phyloP scores from a whole-genome alignment of 768 basidiomycete species.

The Russula vinacea region DNA sequence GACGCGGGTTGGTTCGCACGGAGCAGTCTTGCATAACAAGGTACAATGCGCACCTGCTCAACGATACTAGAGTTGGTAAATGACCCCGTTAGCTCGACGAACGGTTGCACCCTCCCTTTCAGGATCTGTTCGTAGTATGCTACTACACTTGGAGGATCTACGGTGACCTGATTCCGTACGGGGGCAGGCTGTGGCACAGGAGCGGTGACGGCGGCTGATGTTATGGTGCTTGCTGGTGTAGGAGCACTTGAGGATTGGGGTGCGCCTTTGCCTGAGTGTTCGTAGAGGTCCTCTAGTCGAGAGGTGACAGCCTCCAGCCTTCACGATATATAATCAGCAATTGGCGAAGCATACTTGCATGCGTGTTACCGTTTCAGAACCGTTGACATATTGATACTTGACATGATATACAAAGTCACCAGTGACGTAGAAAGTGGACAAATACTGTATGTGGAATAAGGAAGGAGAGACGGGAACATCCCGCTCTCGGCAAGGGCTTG shows the following conservation, averaged over 20 bases:
- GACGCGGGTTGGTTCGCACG: not conserved
- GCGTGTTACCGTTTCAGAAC: slow-evolving; percentile 28
- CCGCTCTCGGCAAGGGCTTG: not conserved
- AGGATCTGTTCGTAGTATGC: slow-evolving; percentile 76
- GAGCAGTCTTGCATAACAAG: not conserved
- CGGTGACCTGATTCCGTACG: slow-evolving; percentile 37
- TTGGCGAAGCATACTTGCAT: not conserved
- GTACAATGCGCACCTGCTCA: slow-evolving; percentile 62
- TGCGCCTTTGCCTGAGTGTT: slow-evolving; percentile 31
- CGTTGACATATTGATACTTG: slow-evolving; percentile 28
- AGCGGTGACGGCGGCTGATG: slow-evolving; percentile 39
- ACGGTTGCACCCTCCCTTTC: slow-evolving; percentile 69
- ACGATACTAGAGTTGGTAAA: slow-evolving; percentile 67
- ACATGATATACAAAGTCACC: slow-evolving; percentile 16
- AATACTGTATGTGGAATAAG: not conserved
- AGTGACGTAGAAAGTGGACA: not conserved
- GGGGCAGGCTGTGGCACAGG: slow-evolving; percentile 40
- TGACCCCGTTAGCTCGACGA: slow-evolving; percentile 64
- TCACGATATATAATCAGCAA: slow-evolving; percentile 9
- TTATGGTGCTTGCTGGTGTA: slow-evolving; percentile 35
- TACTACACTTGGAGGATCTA: slow-evolving; percentile 56
- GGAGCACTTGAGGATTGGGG: slow-evolving; percentile 32
- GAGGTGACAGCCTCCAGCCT: slow-evolving; percentile 93
- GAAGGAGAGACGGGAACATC: not conserved
- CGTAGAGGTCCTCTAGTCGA: slow-evolving; percentile 86